Evolutionary conservation across 139 green algal genomes (phyloP).

Genomic region (Closterium sp.): DNA sequence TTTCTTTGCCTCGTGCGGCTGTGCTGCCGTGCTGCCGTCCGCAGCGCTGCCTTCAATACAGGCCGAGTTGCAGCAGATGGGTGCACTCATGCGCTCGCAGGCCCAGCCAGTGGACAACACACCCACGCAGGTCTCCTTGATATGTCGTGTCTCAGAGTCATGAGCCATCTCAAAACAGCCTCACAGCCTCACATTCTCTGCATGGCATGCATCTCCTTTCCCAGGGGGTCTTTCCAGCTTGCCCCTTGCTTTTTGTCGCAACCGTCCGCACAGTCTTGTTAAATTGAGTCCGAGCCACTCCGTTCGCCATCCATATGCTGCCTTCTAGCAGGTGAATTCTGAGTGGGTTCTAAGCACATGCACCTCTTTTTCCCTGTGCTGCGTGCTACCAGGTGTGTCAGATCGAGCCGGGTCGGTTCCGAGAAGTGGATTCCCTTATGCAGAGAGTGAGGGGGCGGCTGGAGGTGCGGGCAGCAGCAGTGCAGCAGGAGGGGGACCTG

Average conservation of each 20-base stretch:
- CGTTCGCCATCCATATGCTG: too few species aligned
- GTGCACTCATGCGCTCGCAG: neutral
- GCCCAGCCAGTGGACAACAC: neutral
- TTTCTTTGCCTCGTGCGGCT: too few species aligned
- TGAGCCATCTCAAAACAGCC: neutral
- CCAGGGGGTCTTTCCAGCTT: too few species aligned
- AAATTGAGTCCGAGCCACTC: too few species aligned
- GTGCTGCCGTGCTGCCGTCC: constrained; percentile 53
- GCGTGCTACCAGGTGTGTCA: constrained; percentile 39
- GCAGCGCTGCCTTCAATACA: neutral
- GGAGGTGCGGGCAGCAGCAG: constrained; percentile 82
- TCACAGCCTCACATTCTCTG: neutral
- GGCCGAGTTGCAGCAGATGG: neutral
- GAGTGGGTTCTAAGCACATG: too few species aligned
- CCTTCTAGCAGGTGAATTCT: too few species aligned
- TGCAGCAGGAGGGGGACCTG: constrained; percentile 44
- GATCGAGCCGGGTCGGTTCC: constrained; percentile 85
- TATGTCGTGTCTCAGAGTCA: neutral
- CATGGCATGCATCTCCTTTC: too few species aligned
- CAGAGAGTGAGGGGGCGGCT: constrained; percentile 66
- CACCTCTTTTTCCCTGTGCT: neutral
- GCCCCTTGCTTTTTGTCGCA: too few species aligned
- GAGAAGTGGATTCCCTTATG: constrained; percentile 74
- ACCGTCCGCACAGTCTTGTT: too few species aligned
- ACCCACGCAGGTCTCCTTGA: constrained; percentile 9